phyloP scores from a whole-genome alignment of 2,329 filamentous ascomycete species.

The Fusarium paranaense region DNA sequence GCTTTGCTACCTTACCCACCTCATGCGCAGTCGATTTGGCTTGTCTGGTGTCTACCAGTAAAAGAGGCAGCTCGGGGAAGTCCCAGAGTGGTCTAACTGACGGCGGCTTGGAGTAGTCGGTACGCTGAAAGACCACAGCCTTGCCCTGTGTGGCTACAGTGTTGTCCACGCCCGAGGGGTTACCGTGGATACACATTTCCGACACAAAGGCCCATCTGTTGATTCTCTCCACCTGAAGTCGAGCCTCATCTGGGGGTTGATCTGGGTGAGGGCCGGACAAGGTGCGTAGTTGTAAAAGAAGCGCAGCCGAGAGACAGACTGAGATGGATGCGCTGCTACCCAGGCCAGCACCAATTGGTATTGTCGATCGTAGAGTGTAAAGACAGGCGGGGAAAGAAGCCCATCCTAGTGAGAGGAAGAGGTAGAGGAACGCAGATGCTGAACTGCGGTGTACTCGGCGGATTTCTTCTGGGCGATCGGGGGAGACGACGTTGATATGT shows the following conservation, averaged over 20 bases:
- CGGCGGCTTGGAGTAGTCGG: slow-evolving; percentile 82
- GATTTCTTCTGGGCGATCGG: slow-evolving; percentile 71
- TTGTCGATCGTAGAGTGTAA: slow-evolving; percentile 92
- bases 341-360: slow-evolving; percentile 90
- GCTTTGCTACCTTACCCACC: slow-evolving; percentile 83
- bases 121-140: slow-evolving; percentile 89
- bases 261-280: slow-evolving; percentile 92
- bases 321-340: slow-evolving; percentile 95
- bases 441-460: slow-evolving; percentile 88
- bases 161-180: slow-evolving; percentile 96
- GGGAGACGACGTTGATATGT: slow-evolving; percentile 78
- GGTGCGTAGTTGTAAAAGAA: slow-evolving; percentile 88
- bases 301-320: slow-evolving; percentile 86
- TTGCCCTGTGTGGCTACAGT: slow-evolving; percentile 95
- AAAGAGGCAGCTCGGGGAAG: slow-evolving; percentile 91
- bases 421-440: slow-evolving; percentile 88
- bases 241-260: slow-evolving; percentile 88
- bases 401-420: slow-evolving; percentile 88
- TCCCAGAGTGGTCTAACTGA: slow-evolving; percentile 81
- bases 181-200: slow-evolving; percentile 97
- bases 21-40: slow-evolving; percentile 86
- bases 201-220: slow-evolving; percentile 98
- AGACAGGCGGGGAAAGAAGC: slow-evolving; percentile 83
- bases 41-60: slow-evolving; percentile 91
- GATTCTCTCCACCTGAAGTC: slow-evolving; percentile 91